Evolutionary conservation across 2,329 filamentous ascomycete species (phyloP).

Genomic region (Trichoderma sp.): DNA sequence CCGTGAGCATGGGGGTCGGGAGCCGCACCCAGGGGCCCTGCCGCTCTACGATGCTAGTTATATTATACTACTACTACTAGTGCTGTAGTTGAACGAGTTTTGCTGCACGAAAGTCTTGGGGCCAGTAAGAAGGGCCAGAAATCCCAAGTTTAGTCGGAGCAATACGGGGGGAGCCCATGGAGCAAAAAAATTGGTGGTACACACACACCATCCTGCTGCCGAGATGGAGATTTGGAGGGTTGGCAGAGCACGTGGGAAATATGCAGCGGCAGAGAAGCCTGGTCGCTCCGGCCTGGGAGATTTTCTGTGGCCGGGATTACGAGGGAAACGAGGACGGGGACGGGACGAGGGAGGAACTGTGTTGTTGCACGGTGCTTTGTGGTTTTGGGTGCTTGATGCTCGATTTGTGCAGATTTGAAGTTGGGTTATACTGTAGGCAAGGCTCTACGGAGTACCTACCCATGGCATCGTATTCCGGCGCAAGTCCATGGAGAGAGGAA

Average conservation of each 20-base stretch:
- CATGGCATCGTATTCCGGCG: background rate
- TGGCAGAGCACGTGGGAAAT: constrained; percentile 12
- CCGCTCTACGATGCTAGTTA: background rate
- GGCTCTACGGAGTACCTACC: no score
- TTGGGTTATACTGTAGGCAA: no score
- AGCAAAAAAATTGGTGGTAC: no score
- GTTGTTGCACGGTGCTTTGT: no score
- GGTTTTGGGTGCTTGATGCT: no score
- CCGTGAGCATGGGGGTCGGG: constrained; percentile 5
- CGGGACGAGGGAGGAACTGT: no score
- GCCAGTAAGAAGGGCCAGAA: background rate
- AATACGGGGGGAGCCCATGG: no score
- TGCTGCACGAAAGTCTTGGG: constrained; percentile 9
- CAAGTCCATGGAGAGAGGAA: background rate
- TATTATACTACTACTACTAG: no score
- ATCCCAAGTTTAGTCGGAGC: background rate
- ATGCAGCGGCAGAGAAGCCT: background rate
- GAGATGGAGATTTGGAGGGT: constrained; percentile 9
- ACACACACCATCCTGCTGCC: constrained; percentile 1
- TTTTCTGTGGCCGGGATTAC: background rate
- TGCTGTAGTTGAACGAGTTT: no score
- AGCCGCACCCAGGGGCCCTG: constrained; percentile 14
- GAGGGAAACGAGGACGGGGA: no score
- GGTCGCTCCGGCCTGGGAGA: background rate
- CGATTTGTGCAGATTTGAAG: no score